A percentile compares a stretch with the other conserved stretches of the same genome.
Conservation (phyloP, 2,329 filamentous ascomycete species). For the Aspergillus cejpii region DNA sequence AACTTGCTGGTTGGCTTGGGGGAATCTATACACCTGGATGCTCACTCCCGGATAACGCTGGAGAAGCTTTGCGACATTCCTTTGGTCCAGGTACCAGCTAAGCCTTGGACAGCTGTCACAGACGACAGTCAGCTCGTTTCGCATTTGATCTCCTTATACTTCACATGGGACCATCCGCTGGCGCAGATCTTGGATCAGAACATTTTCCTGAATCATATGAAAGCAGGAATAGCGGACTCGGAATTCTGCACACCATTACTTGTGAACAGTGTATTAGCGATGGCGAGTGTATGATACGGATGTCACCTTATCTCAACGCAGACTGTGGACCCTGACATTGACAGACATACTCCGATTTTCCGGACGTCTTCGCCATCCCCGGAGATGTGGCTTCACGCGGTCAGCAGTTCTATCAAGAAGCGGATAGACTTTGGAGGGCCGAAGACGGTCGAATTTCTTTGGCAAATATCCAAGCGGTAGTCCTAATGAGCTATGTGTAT, state of each 20-base stretch:
- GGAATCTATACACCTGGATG: conserved; percentile 6
- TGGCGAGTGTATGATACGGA: conserved; percentile 31
- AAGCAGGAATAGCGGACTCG: conserved; percentile 40
- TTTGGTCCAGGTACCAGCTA: conserved; percentile 29
- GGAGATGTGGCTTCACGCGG: conserved; percentile 28
- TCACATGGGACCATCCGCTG: conserved; percentile 88
- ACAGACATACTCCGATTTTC: conserved; percentile 35
- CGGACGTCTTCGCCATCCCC: conserved; percentile 24
- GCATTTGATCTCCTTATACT: conserved; percentile 86
- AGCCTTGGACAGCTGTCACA: conserved; percentile 70
- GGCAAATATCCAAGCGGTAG: conserved; percentile 33
- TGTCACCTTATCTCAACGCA: not conserved
- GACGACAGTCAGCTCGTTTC: conserved; percentile 66
- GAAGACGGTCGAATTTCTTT: conserved; percentile 31
- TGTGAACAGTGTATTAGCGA: conserved; percentile 78
- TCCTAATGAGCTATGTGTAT: conserved; percentile 31
- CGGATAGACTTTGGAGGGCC: conserved; percentile 32
- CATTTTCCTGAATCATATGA: conserved; percentile 56
- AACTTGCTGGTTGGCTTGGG: not conserved
- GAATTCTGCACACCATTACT: conserved; percentile 76
- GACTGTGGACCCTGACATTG: conserved; percentile 8
- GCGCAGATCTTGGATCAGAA: conserved; percentile 73
- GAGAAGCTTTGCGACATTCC: conserved; percentile 33
- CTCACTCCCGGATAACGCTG: conserved; percentile 25
- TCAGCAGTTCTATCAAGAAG: conserved; percentile 31